Conservation (phyloP, 805 yeast species). For the Geotrichum ghanense region DNA sequence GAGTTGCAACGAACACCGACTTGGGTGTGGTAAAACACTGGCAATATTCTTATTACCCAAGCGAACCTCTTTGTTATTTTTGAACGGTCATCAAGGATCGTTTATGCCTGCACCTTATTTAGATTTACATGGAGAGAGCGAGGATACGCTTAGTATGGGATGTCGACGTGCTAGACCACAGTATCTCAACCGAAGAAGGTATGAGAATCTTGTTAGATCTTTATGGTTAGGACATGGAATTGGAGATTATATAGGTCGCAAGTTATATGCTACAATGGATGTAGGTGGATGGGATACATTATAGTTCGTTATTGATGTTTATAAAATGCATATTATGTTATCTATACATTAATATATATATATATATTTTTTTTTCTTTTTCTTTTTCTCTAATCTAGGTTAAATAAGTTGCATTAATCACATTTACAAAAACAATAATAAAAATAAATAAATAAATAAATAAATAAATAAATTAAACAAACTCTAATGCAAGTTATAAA, state of each 20-base stretch:
- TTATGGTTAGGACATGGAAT: constrained; percentile 74
- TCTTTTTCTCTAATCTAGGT: too few relatives aligned
- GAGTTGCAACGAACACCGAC: constrained; percentile 66
- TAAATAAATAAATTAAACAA: too few relatives aligned
- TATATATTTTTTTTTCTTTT: too few relatives aligned
- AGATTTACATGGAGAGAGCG: constrained; percentile 78
- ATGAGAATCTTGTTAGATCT: constrained; percentile 51
- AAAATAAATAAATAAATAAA: too few relatives aligned
- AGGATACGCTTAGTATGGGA: constrained; percentile 44
- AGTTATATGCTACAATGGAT: constrained; percentile 67
- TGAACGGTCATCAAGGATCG: constrained; percentile 71
- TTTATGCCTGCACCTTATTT: constrained; percentile 76
- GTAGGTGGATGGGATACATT: constrained; percentile 94
- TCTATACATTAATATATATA: too few relatives aligned
- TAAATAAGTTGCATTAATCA: too few relatives aligned
- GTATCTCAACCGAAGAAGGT: constrained; percentile 47
- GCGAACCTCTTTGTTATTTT: constrained; percentile 48
- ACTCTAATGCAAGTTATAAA: too few relatives aligned
- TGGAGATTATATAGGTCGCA: constrained; percentile 66
- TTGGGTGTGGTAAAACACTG: constrained; percentile 42
- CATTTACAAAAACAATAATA: too few relatives aligned
- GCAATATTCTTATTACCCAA: constrained; percentile 70
- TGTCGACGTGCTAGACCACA: constrained; percentile 55
- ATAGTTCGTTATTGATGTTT: too few relatives aligned
- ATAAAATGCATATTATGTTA: too few relatives aligned